phyloP scores from a whole-genome alignment of 1,284 basidiomycete genomes.

The Malassezia japonica region DNA sequence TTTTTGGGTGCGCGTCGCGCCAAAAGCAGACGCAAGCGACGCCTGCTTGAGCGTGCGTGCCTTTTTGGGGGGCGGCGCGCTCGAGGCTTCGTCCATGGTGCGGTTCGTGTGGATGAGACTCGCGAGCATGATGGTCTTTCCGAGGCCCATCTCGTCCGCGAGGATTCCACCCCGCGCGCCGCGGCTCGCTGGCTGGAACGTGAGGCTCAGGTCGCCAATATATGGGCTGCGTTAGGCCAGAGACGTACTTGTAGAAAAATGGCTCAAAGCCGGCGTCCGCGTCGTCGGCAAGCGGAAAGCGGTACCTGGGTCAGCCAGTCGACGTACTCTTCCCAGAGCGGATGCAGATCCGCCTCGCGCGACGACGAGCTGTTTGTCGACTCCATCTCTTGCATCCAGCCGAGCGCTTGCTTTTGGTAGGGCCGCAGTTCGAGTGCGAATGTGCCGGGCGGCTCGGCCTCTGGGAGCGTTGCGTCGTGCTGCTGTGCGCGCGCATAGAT shows the following conservation, averaged over 20 bases:
- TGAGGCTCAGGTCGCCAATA: slow-evolving; percentile 78
- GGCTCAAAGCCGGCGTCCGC: slow-evolving; percentile 20
- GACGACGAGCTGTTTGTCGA: slow-evolving; percentile 24
- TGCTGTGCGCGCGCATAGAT: slow-evolving; percentile 58
- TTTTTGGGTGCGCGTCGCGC: slow-evolving; percentile 17
- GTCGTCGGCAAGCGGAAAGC: slow-evolving; percentile 18
- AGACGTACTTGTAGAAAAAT: slow-evolving; percentile 20
- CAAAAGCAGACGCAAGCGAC: slow-evolving; percentile 31
- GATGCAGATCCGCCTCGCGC: slow-evolving; percentile 62
- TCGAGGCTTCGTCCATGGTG: not conserved
- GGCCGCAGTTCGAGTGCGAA: slow-evolving; percentile 68
- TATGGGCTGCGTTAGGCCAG: slow-evolving; percentile 35
- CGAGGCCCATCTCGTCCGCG: slow-evolving; percentile 76
- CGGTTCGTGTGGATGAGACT: slow-evolving; percentile 73
- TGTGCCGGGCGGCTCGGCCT: slow-evolving; percentile 69
- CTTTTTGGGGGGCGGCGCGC: slow-evolving; percentile 1
- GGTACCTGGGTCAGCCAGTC: too few relatives aligned
- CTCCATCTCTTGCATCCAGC: slow-evolving; percentile 90
- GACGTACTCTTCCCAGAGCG: slow-evolving; percentile 81
- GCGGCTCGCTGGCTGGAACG: slow-evolving; percentile 72
- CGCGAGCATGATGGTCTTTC: slow-evolving; percentile 93
- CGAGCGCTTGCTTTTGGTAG: slow-evolving; percentile 91
- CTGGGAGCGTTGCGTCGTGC: slow-evolving; percentile 65
- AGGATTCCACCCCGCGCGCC: slow-evolving; percentile 75
- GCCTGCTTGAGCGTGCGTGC: slow-evolving; percentile 22